phyloP scores from a whole-genome alignment of 2,329 filamentous ascomycete genomes.

The Cadophora sp. region DNA sequence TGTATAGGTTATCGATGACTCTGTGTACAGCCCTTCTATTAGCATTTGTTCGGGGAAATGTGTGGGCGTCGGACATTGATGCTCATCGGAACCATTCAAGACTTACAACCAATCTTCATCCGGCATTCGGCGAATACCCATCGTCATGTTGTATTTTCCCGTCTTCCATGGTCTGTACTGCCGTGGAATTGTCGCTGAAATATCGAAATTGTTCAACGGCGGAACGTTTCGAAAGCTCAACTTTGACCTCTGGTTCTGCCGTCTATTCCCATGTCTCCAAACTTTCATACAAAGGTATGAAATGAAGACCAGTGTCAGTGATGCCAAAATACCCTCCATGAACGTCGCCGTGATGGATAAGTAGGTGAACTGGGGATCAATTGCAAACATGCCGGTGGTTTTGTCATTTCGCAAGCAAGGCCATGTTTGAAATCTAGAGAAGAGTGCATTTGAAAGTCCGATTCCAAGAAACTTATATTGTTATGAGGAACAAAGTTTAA shows the following conservation, averaged over 20 bases:
- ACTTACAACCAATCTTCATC: slow-evolving; percentile 37
- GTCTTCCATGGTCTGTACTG: slow-evolving; percentile 37
- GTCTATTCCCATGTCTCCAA: slow-evolving; percentile 16
- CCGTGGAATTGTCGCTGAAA: slow-evolving; percentile 27
- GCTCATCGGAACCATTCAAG: neutral
- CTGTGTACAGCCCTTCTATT: neutral
- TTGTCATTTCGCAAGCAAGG: neutral
- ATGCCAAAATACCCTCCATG: neutral
- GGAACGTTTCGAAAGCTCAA: slow-evolving; percentile 22
- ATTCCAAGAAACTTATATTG: too few species aligned
- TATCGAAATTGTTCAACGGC: slow-evolving; percentile 26
- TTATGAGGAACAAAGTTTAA: too few species aligned
- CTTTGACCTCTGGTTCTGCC: slow-evolving; percentile 19
- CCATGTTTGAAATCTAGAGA: too few species aligned
- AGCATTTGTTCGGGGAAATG: neutral
- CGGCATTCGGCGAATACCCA: slow-evolving; percentile 40
- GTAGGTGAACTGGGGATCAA: neutral
- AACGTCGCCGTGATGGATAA: neutral
- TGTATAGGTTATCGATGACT: slow-evolving; percentile 52
- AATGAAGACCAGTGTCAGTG: neutral
- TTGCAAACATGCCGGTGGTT: neutral
- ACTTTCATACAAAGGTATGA: neutral
- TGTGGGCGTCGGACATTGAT: neutral
- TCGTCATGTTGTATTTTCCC: slow-evolving; percentile 41
- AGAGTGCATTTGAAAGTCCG: too few species aligned